phyloP scores from a whole-genome alignment of 768 basidiomycete genomes.

The Terana coerulea region DNA sequence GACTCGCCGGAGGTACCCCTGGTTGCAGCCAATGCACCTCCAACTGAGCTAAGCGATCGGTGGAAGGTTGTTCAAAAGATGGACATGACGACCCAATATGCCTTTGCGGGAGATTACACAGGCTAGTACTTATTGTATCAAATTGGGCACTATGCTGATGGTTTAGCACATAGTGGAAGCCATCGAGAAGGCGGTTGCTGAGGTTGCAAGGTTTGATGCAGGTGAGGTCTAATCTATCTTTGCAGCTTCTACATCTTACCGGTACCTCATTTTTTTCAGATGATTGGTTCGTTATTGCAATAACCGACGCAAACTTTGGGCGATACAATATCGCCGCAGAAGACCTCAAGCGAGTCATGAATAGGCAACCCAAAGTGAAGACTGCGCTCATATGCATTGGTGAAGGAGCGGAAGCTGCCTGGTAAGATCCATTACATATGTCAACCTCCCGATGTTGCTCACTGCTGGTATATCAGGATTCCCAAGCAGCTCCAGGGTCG shows the following conservation, averaged over 20 bases:
- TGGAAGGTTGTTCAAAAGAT: constrained; percentile 72
- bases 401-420: constrained; percentile 60
- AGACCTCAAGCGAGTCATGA: constrained; percentile 55
- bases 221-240: constrained; percentile 31
- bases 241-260: neutral
- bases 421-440: constrained; percentile 34
- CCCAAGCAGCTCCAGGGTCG: constrained; percentile 57
- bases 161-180: constrained; percentile 60
- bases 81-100: constrained; percentile 63
- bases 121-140: constrained; percentile 33
- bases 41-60: constrained; percentile 50
- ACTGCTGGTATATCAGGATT: constrained; percentile 55
- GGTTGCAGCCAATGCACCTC: constrained; percentile 46
- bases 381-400: constrained; percentile 68
- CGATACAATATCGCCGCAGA: constrained; percentile 60
- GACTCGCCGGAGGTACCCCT: constrained; percentile 55
- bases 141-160: too few relatives aligned
- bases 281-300: constrained; percentile 69
- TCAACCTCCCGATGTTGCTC: neutral
- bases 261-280: too few relatives aligned
- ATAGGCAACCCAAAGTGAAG: constrained; percentile 57
- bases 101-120: constrained; percentile 66
- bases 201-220: constrained; percentile 59
- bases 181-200: constrained; percentile 56
- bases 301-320: constrained; percentile 69